A percentile compares a stretch with the other conserved stretches of the same genome.
Evolutionary conservation across 2,329 filamentous ascomycete genomes (phyloP).

Genomic region (Colletotrichum camelliae): DNA sequence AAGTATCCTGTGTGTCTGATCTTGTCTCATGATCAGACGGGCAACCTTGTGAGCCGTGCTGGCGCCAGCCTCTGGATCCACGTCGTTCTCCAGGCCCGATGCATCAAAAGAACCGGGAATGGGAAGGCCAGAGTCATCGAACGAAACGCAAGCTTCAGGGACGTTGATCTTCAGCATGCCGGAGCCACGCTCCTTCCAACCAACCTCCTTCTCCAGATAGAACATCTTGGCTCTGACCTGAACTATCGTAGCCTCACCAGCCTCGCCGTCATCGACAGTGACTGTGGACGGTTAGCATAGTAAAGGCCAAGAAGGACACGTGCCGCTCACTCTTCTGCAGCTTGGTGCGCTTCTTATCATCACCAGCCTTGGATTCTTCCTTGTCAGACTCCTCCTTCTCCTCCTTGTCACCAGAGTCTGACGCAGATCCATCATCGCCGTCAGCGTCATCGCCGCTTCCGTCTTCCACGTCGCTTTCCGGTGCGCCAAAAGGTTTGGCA

Average conservation of each 20-base stretch:
- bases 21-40: slow-evolving; percentile 88
- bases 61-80: slow-evolving; percentile 26
- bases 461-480: slow-evolving; percentile 68
- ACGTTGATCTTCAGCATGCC: slow-evolving; percentile 88
- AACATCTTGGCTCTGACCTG: slow-evolving; percentile 85
- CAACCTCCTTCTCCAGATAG: slow-evolving; percentile 71
- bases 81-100: slow-evolving; percentile 50
- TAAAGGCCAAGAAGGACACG: neutral
- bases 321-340: slow-evolving; percentile 70
- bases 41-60: slow-evolving; percentile 49
- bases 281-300: slow-evolving; percentile 50
- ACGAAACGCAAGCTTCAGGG: slow-evolving; percentile 60
- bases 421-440: slow-evolving; percentile 39
- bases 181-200: slow-evolving; percentile 89
- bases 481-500: slow-evolving; percentile 78
- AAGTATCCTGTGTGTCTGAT: slow-evolving; percentile 85
- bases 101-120: slow-evolving; percentile 61
- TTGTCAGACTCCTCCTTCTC: slow-evolving; percentile 61
- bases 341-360: slow-evolving; percentile 70
- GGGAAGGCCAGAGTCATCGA: slow-evolving; percentile 56
- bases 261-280: slow-evolving; percentile 83
- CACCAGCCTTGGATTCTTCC: slow-evolving; percentile 53
- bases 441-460: slow-evolving; percentile 45
- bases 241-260: slow-evolving; percentile 78
- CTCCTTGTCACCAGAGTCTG: slow-evolving; percentile 45